Base-by-base conservation (phyloP, 345 rosid species). In the Eucalyptus rudis region DNA sequence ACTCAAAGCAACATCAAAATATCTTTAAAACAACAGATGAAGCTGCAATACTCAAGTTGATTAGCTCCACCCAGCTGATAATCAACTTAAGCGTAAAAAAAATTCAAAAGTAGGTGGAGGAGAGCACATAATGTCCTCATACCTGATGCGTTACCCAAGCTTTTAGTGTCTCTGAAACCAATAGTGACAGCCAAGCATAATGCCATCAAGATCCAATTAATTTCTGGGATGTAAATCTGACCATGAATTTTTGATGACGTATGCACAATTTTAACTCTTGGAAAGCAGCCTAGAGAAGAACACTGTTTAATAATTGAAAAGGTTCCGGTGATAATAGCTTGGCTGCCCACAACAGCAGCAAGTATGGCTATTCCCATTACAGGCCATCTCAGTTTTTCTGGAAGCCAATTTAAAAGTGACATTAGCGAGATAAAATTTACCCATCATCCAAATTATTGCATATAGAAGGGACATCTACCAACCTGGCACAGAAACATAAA, bases 91-190 rank as follows among this genome's bases (percentile, higher is more conserved):
- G 64, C 7, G 4, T 54, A 36, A 86, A 50, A 24, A 24, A 20
- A 20, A 20, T 86, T 50, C n/a, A 24, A 79, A 45, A 19, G 24
- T 40, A 52, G 51, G 47, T 33, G 87, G 45, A 6, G 59, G 31
- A 36, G 56, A 36, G 56, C 66, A 5, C 47, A 76, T 76, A 76
- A 19, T 76, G 10, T 76, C 25, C 40, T 79, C 90, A 49, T 94
- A 97, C 99, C 99, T 94, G 98, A 94, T 80, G 99, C 99, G 90
- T 97, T 97, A 43, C 99, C 98, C 96, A 97, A 15, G 27, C 94
- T 93, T 27, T 87, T 94, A 16, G 98, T 97, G 91, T 97, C 99
- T 91, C 97, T 90, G 88, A 96, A 97, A 49, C 99, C 99, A 20
- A 97, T 88, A n/a, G 98, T 95, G 84, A 97, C 98, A 56, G 99